phyloP scores from a whole-genome alignment of 1,284 basidiomycete species.

The Papiliotrema fonsecae region DNA sequence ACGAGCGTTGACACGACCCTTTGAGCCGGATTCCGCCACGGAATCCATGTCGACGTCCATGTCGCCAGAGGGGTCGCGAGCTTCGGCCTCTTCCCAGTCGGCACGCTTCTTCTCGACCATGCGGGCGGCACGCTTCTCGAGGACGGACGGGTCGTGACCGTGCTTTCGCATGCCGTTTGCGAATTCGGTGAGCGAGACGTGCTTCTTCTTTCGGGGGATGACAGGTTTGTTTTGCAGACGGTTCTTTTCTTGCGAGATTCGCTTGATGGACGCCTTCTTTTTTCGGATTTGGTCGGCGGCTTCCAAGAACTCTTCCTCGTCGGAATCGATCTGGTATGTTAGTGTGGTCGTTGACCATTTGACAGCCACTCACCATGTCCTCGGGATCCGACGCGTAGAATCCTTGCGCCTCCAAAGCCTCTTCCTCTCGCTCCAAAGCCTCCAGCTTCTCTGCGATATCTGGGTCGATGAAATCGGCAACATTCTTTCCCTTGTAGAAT shows the following conservation, averaged over 20 bases:
- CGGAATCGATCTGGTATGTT: constrained; percentile 69
- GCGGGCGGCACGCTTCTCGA: constrained; percentile 80
- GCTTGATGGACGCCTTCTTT: constrained; percentile 62
- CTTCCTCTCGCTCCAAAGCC: constrained; percentile 95
- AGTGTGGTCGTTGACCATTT: background rate
- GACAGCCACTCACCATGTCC: constrained; percentile 56
- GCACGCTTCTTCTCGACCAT: constrained; percentile 52
- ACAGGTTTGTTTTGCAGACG: constrained; percentile 77
- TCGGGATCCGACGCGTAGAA: constrained; percentile 89
- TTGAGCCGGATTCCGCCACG: background rate
- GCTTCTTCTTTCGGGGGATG: constrained; percentile 78
- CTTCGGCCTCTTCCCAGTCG: constrained; percentile 47
- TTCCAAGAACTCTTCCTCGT: constrained; percentile 76
- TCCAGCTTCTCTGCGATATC: constrained; percentile 96
- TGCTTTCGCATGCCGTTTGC: constrained; percentile 73
- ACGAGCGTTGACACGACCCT: constrained; percentile 50
- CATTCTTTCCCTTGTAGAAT: constrained; percentile 96
- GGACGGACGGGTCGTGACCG: constrained; percentile 80
- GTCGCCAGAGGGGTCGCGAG: constrained; percentile 24
- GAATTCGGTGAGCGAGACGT: constrained; percentile 83
- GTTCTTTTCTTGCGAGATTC: constrained; percentile 79
- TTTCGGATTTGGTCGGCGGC: constrained; percentile 62
- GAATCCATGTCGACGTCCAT: constrained; percentile 51
- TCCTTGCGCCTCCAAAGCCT: constrained; percentile 84
- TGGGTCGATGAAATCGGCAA: constrained; percentile 99